Percentiles rank a stretch among this genome's conserved stretches.
Evolutionary conservation across 2,329 filamentous ascomycete genomes (phyloP).

Genomic region (Dryadomyces quercivorus): DNA sequence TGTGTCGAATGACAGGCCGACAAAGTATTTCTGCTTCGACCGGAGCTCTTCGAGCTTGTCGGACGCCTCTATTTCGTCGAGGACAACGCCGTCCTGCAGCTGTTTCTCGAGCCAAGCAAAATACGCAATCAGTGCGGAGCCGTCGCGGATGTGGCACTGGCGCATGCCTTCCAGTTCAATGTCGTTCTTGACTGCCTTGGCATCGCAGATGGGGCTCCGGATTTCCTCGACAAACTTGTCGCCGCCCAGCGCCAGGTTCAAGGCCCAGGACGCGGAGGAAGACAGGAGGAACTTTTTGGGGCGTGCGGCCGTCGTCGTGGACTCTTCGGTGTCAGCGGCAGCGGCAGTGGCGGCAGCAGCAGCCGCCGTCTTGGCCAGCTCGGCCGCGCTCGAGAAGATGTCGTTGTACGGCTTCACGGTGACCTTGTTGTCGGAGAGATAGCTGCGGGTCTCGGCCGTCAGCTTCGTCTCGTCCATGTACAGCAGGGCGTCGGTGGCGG

Average conservation of each 20-base stretch:
- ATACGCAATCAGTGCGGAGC: constrained; percentile 79
- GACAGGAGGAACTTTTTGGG: constrained; percentile 69
- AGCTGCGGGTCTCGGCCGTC: constrained; percentile 50
- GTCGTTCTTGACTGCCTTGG: constrained; percentile 91
- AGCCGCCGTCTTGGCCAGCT: constrained; percentile 34
- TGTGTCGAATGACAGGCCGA: constrained; percentile 85
- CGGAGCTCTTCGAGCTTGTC: constrained; percentile 77
- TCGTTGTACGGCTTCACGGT: constrained; percentile 68
- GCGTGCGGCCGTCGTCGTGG: constrained; percentile 12
- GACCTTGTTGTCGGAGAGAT: constrained; percentile 59
- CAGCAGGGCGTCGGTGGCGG: constrained; percentile 60
- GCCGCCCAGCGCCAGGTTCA: constrained; percentile 76
- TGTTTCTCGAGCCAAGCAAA: constrained; percentile 96
- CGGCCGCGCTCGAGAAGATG: constrained; percentile 67
- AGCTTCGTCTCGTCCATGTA: constrained; percentile 79
- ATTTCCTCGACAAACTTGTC: constrained; percentile 76
- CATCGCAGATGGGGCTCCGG: constrained; percentile 75
- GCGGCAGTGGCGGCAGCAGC: constrained; percentile 14
- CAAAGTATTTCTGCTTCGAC: constrained; percentile 58
- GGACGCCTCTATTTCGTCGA: constrained; percentile 86
- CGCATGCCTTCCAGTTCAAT: constrained; percentile 87
- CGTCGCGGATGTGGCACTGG: constrained; percentile 84
- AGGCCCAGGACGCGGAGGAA: constrained; percentile 83
- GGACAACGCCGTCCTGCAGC: constrained; percentile 55
- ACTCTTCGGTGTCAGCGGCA: constrained; percentile 9